Percentiles rank a stretch among this genome's conserved stretches.
Conservation (phyloP, 441 rosid genomes). For the Erodium texanum region DNA sequence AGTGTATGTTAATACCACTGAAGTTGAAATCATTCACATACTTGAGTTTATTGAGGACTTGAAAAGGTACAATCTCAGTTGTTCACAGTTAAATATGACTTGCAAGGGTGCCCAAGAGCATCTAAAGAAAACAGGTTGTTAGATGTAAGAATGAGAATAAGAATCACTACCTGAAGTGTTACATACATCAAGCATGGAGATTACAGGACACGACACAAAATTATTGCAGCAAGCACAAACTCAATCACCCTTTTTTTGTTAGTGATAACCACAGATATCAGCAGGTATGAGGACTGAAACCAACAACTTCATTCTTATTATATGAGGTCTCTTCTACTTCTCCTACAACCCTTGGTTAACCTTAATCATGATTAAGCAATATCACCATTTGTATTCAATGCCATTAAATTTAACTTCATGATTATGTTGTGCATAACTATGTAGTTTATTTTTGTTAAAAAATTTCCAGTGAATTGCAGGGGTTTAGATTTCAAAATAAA, state of each 20-base stretch:
- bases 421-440: too few species aligned
- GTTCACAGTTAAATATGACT: background rate
- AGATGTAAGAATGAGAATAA: background rate
- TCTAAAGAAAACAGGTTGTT: background rate
- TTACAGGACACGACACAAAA: too few species aligned
- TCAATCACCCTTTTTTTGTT: too few species aligned
- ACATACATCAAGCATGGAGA: background rate
- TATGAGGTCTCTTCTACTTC: too few species aligned
- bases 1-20: constrained; percentile 45
- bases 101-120: too few species aligned
- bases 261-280: too few species aligned
- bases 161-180: background rate
- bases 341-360: too few species aligned
- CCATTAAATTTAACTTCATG: too few species aligned
- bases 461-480: background rate
- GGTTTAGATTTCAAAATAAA: background rate
- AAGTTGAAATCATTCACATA: constrained; percentile 3
- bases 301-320: background rate
- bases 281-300: background rate
- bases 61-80: background rate
- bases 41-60: background rate
- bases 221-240: too few species aligned
- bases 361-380: too few species aligned
- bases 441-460: too few species aligned
- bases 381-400: too few species aligned